Evolutionary conservation across 495 filamentous ascomycete species (phyloP).

Genomic region (Podospora pseudocomata): DNA sequence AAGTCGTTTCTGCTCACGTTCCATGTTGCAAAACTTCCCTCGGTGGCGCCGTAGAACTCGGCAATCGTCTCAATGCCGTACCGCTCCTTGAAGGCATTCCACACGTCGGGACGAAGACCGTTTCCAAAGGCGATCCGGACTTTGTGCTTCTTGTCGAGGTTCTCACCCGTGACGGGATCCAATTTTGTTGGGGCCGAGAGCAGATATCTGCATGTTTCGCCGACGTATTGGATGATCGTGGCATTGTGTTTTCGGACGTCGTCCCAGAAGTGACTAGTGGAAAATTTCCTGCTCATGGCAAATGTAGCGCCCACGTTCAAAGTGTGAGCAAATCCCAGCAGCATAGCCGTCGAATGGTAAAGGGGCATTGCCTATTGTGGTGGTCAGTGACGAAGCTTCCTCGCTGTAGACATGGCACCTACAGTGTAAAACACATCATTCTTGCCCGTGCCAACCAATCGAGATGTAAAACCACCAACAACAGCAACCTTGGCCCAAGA

Average conservation of each 20-base stretch:
- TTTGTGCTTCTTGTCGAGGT: slow-evolving; percentile 71
- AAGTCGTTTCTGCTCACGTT: slow-evolving; percentile 76
- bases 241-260: slow-evolving; percentile 69
- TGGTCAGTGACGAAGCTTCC: background rate
- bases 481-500: slow-evolving; percentile 66
- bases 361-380: slow-evolving; percentile 75
- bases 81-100: slow-evolving; percentile 81
- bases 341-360: slow-evolving; percentile 79
- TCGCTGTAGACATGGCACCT: slow-evolving; percentile 23
- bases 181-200: slow-evolving; percentile 64
- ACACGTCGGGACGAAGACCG: slow-evolving; percentile 87
- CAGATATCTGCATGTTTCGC: slow-evolving; percentile 90
- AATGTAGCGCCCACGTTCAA: slow-evolving; percentile 63
- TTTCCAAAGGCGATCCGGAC: slow-evolving; percentile 87
- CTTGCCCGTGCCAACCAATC: slow-evolving; percentile 55
- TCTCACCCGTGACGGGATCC: slow-evolving; percentile 62
- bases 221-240: slow-evolving; percentile 90
- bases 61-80: slow-evolving; percentile 76
- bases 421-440: slow-evolving; percentile 80
- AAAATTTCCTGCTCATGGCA: slow-evolving; percentile 76
- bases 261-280: slow-evolving; percentile 74
- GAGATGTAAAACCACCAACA: slow-evolving; percentile 50
- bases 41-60: slow-evolving; percentile 91
- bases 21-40: slow-evolving; percentile 68
- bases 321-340: slow-evolving; percentile 63